These are phyloP conservation scores for Candida schatavii DNA, from an alignment of 805 yeast species.

Conservation along the genomic window DNA sequence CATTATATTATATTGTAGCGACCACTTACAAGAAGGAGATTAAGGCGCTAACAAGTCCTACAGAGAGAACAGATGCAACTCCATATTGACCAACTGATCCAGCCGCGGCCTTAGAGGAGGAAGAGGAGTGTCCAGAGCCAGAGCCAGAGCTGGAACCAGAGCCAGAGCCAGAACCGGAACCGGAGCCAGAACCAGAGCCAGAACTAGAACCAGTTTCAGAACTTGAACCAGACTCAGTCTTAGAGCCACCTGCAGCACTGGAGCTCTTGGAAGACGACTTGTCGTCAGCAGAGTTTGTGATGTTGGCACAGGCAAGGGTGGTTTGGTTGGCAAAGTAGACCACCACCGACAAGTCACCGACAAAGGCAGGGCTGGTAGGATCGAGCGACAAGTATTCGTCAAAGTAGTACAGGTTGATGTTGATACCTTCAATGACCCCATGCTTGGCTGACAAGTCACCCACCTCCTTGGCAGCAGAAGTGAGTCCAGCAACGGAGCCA, in stretches of 20 bases:
- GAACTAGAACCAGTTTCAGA: not conserved
- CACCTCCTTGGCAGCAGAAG: conserved; percentile 24
- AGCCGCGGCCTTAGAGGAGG: not conserved
- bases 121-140: not conserved
- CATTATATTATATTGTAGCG: too few species aligned
- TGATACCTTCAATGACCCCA: conserved; percentile 30
- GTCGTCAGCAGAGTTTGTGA: conserved; percentile 13
- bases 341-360: conserved; percentile 36
- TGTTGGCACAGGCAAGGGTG: conserved; percentile 40
- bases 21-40: not conserved
- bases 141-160: not conserved
- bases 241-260: not conserved
- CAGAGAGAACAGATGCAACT: conserved; percentile 7
- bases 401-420: conserved; percentile 19
- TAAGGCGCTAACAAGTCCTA: conserved; percentile 5
- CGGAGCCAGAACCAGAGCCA: not conserved
- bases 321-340: conserved; percentile 31
- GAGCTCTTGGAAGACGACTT: conserved; percentile 1
- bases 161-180: not conserved
- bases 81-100: not conserved
- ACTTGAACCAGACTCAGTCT: not conserved
- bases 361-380: conserved; percentile 22
- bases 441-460: conserved; percentile 43
- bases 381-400: conserved; percentile 34
- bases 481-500: conserved; percentile 25